phyloP scores from a whole-genome alignment of 352 stramenopile genomes.

The Globisporangium middletonii region DNA sequence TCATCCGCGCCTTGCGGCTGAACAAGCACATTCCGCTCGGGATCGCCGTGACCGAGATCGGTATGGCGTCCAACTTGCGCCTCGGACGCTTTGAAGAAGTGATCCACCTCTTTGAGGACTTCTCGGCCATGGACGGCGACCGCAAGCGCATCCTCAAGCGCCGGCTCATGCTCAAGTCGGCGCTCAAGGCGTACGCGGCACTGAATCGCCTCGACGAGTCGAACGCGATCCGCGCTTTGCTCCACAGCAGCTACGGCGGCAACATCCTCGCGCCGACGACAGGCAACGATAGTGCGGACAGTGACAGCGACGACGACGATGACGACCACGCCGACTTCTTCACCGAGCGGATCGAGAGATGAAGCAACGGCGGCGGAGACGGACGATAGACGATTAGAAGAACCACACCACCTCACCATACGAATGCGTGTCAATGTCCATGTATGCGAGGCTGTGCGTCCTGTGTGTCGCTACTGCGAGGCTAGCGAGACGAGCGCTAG shows the following conservation, averaged over 20 bases:
- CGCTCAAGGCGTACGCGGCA: conserved; percentile 40
- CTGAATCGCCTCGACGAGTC: conserved; percentile 57
- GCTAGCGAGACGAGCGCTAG: too few species aligned
- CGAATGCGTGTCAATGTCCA: too few species aligned
- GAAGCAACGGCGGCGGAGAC: too few species aligned
- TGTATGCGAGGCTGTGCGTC: too few species aligned
- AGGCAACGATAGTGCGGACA: conserved; percentile 5
- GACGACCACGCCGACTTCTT: conserved; percentile 18
- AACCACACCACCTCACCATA: too few species aligned
- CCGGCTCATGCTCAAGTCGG: conserved; percentile 56
- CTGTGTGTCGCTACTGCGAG: too few species aligned
- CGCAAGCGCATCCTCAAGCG: conserved; percentile 49
- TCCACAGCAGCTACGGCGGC: conserved; percentile 26
- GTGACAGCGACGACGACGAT: conserved; percentile 16
- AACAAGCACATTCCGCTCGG: conserved; percentile 75
- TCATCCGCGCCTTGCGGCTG: conserved; percentile 55
- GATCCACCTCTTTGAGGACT: conserved; percentile 70
- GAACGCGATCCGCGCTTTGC: conserved; percentile 45
- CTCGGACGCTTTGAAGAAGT: conserved; percentile 56
- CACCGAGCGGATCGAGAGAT: conserved; percentile 17
- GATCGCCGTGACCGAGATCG: conserved; percentile 67
- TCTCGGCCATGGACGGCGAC: conserved; percentile 50
- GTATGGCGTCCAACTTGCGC: conserved; percentile 60
- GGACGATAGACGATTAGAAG: conserved; percentile 21
- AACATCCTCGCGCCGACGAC: conserved; percentile 16